Conservation (phyloP, 306 rosid genomes). For the Prunus mira region DNA sequence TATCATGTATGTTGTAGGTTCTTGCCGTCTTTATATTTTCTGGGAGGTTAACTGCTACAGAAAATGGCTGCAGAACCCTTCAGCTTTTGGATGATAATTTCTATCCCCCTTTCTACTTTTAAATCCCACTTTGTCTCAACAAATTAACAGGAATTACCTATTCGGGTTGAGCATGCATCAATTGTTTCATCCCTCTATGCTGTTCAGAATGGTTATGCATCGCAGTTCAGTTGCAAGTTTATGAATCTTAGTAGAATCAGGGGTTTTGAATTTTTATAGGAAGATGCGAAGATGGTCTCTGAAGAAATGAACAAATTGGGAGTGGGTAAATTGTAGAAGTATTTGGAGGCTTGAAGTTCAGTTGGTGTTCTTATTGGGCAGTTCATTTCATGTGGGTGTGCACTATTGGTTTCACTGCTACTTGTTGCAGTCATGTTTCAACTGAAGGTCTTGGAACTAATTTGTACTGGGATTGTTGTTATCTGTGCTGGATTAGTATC, state of each 20-base stretch:
- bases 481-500: conserved; percentile 19
- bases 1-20: conserved; percentile 18
- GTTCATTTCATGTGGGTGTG: conserved; percentile 9
- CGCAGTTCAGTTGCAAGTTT: neutral
- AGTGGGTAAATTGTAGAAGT: neutral
- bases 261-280: conserved; percentile 3
- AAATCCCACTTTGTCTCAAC: neutral
- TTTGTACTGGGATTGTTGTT: conserved; percentile 6
- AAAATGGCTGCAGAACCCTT: conserved; percentile 14
- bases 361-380: conserved; percentile 15
- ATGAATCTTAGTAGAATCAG: conserved; percentile 5
- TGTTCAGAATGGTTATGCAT: conserved; percentile 13
- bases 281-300: conserved; percentile 1
- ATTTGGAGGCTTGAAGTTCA: conserved; percentile 9
- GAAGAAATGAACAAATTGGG: conserved; percentile 12
- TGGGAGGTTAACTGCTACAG: conserved; percentile 5
- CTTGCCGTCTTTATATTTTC: conserved; percentile 1
- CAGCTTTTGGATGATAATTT: conserved; percentile 4
- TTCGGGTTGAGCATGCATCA: conserved; percentile 3
- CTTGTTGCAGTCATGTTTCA: conserved; percentile 23
- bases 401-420: conserved; percentile 15
- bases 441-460: conserved; percentile 12
- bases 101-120: conserved; percentile 10
- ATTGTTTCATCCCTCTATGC: conserved; percentile 9
- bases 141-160: conserved; percentile 2